Evolutionary conservation across 257 asterid genomes (phyloP).

Genomic region (Verbascum thapsus): DNA sequence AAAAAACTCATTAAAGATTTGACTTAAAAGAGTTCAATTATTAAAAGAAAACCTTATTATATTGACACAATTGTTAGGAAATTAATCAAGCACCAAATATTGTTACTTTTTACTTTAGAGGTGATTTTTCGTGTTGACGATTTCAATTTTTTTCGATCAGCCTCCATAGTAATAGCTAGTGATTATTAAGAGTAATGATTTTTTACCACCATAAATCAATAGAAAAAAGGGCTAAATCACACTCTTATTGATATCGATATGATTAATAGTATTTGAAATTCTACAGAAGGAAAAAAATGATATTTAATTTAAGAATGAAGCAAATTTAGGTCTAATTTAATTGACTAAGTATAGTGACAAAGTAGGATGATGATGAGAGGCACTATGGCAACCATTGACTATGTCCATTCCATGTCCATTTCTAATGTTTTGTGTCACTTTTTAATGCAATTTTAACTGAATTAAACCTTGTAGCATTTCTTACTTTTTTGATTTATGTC

Average conservation of each 20-base stretch:
- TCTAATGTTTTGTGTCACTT: not conserved
- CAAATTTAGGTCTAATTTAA: too few relatives aligned
- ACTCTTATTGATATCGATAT: not conserved
- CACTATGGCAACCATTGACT: too few relatives aligned
- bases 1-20: too few relatives aligned
- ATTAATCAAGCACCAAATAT: too few relatives aligned
- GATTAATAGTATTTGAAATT: not conserved
- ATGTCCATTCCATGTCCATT: not conserved
- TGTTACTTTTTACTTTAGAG: too few relatives aligned
- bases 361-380: too few relatives aligned
- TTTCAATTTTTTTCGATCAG: too few relatives aligned
- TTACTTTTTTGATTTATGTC: conserved; percentile 7
- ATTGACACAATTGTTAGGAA: too few relatives aligned
- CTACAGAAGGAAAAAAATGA: too few relatives aligned
- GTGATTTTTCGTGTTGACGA: too few relatives aligned
- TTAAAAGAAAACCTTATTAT: not conserved
- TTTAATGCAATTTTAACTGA: conserved; percentile 11
- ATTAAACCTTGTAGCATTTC: not conserved
- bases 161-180: conserved; percentile 22
- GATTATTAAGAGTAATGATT: conserved; percentile 30
- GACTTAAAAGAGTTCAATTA: not conserved
- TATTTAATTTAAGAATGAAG: too few relatives aligned
- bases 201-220: conserved; percentile 29
- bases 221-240: not conserved
- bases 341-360: too few relatives aligned